Base-by-base conservation (phyloP, 1,139 yeast species). In the Magnusiomyces starmeri region DNA sequence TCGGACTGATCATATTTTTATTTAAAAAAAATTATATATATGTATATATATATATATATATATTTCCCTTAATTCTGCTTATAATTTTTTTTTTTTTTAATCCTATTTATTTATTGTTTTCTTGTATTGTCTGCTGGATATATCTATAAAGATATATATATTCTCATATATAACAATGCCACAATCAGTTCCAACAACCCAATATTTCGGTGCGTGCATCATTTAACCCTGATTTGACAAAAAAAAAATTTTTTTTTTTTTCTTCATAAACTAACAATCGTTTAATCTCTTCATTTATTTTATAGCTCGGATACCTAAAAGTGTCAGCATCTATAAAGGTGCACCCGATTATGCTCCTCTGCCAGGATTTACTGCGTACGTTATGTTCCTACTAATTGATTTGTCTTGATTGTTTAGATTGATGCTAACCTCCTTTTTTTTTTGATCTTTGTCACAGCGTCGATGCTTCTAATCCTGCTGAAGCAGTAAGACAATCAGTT, bases 401-500 rank as follows among this genome's bases (percentile, higher is more conserved):
- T 32, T 10, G 12, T 32, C n/a, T 7, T 32, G 12, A 32, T 14
- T 18, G n/a, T 6, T 32, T 32, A 12, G 37, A 32, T 32, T 32
- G n/a, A n/a, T n/a, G n/a, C n/a, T n/a, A n/a, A n/a, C n/a, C n/a
- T n/a, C n/a, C n/a, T n/a, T n/a, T n/a, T n/a, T n/a, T n/a, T n/a
- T n/a, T n/a, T n/a, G n/a, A n/a, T n/a, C n/a, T n/a, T n/a, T n/a
- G n/a, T n/a, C n/a, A n/a, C n/a, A 14, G n/a, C 39, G 16, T 20
- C n/a, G 8, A 34, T 14, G 39, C n/a, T 34, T 21, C n/a, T 40
- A 40, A 16, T 22, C 27, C 43, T 9, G n/a, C 27, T 22, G 43
- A 40, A 22, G 18, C 29, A 18, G 27, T 70, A 40, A 69, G 75
- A 53, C 66, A 67, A 26, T 66, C 77, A 22, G 61, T 65, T 20